Evolutionary conservation across 371 early-diverging fungal genomes (phyloP).

Genomic region (Aphelidium insulamus): DNA sequence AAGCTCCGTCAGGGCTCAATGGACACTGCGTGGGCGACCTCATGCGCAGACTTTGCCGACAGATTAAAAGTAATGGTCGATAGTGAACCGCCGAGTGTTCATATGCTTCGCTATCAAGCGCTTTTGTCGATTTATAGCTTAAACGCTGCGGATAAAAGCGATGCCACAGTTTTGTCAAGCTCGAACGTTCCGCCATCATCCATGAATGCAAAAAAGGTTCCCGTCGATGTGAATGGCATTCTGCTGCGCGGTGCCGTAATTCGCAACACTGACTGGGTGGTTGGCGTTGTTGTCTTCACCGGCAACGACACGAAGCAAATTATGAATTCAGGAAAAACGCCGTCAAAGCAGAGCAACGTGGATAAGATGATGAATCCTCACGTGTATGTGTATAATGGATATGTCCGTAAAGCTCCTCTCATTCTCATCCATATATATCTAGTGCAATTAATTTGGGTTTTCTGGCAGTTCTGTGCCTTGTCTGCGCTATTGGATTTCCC

Average conservation of each 20-base stretch:
- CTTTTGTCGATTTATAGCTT: conserved; percentile 1
- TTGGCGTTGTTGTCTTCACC: conserved; percentile 65
- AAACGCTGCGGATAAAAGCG: neutral
- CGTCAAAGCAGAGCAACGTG: conserved; percentile 66
- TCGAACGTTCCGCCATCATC: neutral
- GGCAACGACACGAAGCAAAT: conserved; percentile 84
- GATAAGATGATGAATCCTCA: conserved; percentile 73
- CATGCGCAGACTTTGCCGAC: conserved; percentile 32
- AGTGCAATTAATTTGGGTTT: conserved; percentile 42
- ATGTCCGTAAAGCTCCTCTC: neutral
- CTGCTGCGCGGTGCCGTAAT: conserved; percentile 74
- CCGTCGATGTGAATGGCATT: conserved; percentile 54
- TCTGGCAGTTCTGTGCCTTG: conserved; percentile 38
- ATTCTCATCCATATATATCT: neutral
- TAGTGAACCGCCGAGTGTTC: neutral
- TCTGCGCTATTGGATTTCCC: conserved; percentile 40
- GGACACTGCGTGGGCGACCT: conserved; percentile 32
- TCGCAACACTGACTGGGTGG: conserved; percentile 67
- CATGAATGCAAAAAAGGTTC: conserved; percentile 9
- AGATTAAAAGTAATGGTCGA: neutral
- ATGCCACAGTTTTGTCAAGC: neutral
- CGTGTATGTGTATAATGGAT: conserved; percentile 13
- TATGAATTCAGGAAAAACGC: conserved; percentile 59
- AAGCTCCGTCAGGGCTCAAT: conserved; percentile 47
- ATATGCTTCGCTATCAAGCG: too few relatives aligned